Evolutionary conservation across 2,329 filamentous ascomycete species (phyloP), one percentile per base, ranked within the genome.

Genomic region (Neofusicoccum laricinum): DNA sequence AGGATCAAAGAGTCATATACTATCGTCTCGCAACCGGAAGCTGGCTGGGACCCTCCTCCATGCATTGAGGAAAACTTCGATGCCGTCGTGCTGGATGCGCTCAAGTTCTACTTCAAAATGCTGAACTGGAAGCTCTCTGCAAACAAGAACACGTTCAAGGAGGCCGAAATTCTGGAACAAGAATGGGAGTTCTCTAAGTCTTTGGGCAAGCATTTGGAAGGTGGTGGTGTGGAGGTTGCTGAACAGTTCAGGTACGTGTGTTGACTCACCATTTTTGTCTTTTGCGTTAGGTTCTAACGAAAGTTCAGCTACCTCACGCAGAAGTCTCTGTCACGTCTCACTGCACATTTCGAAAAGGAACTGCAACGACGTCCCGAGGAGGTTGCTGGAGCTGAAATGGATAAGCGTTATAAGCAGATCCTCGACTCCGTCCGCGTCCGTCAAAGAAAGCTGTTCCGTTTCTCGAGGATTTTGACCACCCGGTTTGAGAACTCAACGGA

Each of bases 141-240:
- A 64, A 98, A 98, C 81, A 98, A 97, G 77, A 99, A 98, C 79
- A 97, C 93, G 0, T 99, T 99, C 85, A 98, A 98, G 75, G 95
- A 99, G 77, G 95, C 95, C 6, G 95, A 99, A 81, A 90, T 99
- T 68, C 81, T 99, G 53, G 96, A 97, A 74, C 93, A 97, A 72
- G 95, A 99, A 78, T 99, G 95, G 95, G 92, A 93, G 64, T 98
- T 98, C 72, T 96, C 91, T 61, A 98, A 98, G 72, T 89, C 93
- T 71, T 92, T 99, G 64, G 95, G 94, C 30, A 87, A 91, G 55
- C 90, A 95, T 74, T 85, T 99, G n/a, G 89, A 96, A 70, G 91
- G 92, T 34, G 96, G 95, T 67, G 93, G 98, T 75, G 90, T 98
- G 45, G 94, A 98, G 79, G 95, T 98, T 46, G 95, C 95, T 1